Base-by-base conservation (phyloP, 192 early-diverging fungal species). In the Umbelopsis isabellina region DNA sequence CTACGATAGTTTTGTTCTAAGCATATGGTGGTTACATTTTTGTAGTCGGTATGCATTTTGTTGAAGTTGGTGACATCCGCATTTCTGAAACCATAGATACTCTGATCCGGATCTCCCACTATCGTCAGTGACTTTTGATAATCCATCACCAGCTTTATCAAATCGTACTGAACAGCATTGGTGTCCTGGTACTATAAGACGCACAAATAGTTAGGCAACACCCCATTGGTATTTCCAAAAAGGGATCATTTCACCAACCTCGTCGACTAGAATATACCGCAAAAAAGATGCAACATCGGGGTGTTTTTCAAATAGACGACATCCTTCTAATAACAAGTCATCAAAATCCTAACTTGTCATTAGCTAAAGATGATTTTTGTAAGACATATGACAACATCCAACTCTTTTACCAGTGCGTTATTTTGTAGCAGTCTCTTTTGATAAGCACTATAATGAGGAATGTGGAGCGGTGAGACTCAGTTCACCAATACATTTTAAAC, bases 31-130 rank as follows among this genome's bases (percentile, higher is more conserved):
- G 11, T 16, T 1, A 67, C 66, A 21, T 50, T 23, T 0, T 49
- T 20, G 47, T 46, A 72, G 20, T 72, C 71, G 0, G 5, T n/a
- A 5, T 44, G 44, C 66, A 72, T 72, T 13, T 67, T 72, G 6
- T 16, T 18, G 41, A 77, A 77, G 41, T 77, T 72, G n/a, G 35
- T 52, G 11, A 61, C 22, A 20, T 69, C 67, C 1, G 75, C 75
- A 46, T 68, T 69, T 49, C 75, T 44, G 66, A 71, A 77, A 1
- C 75, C 75, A 65, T 64, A 77, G 21, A 77, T 77, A 21, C 66
- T 65, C 51, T 77, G 75, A 65, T 77, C 75, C 5, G 70, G 75
- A 49, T 77, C 75, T n/a, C 75, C 75, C 2, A 77, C 75, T 4
- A 77, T 49, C 2, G 75, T 77, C 22, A 77, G 20, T 5, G 20